phyloP scores from a whole-genome alignment of 1,284 basidiomycete genomes.

The Irpex rosettiformis region DNA sequence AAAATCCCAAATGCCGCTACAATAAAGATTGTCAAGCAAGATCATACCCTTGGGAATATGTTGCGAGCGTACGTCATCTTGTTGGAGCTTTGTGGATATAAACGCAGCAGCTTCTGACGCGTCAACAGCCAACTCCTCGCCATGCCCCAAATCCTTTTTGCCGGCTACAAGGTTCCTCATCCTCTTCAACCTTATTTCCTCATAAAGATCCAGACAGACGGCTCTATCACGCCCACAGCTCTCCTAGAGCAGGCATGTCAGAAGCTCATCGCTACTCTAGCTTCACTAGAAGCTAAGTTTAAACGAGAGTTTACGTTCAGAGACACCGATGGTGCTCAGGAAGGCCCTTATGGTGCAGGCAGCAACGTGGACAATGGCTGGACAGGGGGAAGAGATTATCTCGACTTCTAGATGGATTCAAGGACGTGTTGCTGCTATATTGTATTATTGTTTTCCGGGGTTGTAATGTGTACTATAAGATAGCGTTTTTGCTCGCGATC shows the following conservation, averaged over 20 bases:
- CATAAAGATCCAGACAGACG: conserved; percentile 96
- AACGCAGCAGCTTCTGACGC: neutral
- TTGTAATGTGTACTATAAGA: neutral
- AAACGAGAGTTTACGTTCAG: conserved; percentile 75
- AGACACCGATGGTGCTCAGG: conserved; percentile 46
- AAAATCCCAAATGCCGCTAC: conserved; percentile 98
- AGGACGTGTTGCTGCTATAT: neutral
- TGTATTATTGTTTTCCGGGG: neutral
- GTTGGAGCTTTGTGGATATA: neutral
- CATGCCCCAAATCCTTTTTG: conserved; percentile 87
- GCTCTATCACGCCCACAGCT: conserved; percentile 77
- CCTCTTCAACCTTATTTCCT: conserved; percentile 93
- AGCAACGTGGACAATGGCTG: conserved; percentile 34
- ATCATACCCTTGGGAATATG: conserved; percentile 97
- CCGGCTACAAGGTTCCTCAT: conserved; percentile 97
- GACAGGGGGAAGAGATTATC: conserved; percentile 56
- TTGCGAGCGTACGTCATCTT: conserved; percentile 75
- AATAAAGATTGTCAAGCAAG: conserved; percentile 92
- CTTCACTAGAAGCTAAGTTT: conserved; percentile 66
- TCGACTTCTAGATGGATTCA: conserved; percentile 52
- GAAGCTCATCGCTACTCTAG: conserved; percentile 77
- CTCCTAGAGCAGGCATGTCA: conserved; percentile 84
- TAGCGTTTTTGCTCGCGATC: neutral
- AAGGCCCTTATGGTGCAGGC: conserved; percentile 54
- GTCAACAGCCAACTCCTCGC: conserved; percentile 75